Percentiles rank a stretch among this genome's conserved stretches.
phyloP scores from a whole-genome alignment of 176 grass and related monocot species.

The Musa beccarii region DNA sequence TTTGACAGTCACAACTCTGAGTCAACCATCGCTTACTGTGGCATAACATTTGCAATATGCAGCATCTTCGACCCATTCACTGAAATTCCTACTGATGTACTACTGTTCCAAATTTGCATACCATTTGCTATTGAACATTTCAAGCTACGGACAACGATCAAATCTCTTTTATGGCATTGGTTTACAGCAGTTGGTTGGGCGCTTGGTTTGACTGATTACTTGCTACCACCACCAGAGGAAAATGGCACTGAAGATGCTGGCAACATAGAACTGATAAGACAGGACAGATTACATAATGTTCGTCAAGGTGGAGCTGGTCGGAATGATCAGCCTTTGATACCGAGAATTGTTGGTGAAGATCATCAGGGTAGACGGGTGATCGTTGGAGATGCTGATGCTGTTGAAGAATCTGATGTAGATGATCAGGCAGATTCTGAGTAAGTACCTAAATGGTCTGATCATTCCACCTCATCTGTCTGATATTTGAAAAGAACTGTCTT shows the following conservation, averaged over 20 bases:
- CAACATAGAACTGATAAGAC: conserved; percentile 62
- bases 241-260: conserved; percentile 67
- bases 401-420: conserved; percentile 74
- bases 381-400: conserved; percentile 40
- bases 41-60: conserved; percentile 16
- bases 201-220: conserved; percentile 73
- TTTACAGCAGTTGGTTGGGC: conserved; percentile 86
- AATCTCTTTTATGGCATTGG: conserved; percentile 80
- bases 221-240: conserved; percentile 75
- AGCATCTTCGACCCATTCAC: conserved; percentile 97
- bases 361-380: conserved; percentile 43
- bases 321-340: conserved; percentile 49
- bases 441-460: conserved; percentile 14
- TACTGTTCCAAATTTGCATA: conserved; percentile 95
- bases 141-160: conserved; percentile 80
- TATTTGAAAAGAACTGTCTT: background rate
- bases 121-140: conserved; percentile 99
- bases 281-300: conserved; percentile 45
- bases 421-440: conserved; percentile 90
- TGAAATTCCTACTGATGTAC: conserved; percentile 82
- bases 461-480: background rate
- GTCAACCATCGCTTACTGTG: background rate
- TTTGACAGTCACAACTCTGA: background rate
- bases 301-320: conserved; percentile 41
- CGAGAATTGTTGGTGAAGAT: conserved; percentile 36